Evolutionary conservation across 1,284 basidiomycete species (phyloP).

Genomic region (Cryptococcus maquisensis): DNA sequence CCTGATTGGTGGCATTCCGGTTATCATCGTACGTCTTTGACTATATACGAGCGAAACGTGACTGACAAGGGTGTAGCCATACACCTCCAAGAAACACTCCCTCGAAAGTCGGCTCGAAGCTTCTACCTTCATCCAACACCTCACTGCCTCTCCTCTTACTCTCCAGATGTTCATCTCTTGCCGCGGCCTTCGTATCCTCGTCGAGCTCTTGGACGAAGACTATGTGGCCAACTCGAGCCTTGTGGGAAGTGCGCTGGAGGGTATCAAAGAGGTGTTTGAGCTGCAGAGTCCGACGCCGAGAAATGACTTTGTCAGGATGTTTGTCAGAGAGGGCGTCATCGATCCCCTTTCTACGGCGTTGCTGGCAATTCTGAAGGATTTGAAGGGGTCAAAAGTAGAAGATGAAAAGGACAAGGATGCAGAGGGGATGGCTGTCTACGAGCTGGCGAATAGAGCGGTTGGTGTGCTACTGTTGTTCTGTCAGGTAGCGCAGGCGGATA

Average conservation of each 20-base stretch:
- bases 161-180: conserved; percentile 98
- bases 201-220: conserved; percentile 93
- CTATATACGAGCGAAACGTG: conserved; percentile 28
- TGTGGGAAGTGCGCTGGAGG: conserved; percentile 90
- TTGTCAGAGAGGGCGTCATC: conserved; percentile 88
- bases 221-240: conserved; percentile 83
- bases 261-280: conserved; percentile 91
- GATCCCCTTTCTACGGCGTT: conserved; percentile 88
- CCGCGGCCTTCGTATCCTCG: conserved; percentile 86
- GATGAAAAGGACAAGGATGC: conserved; percentile 1
- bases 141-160: conserved; percentile 87
- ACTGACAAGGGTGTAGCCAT: conserved; percentile 50
- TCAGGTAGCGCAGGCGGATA: conserved; percentile 90
- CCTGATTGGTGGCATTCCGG: conserved; percentile 85
- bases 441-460: conserved; percentile 61
- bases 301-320: conserved; percentile 98
- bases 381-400: conserved; percentile 52
- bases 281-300: conserved; percentile 87
- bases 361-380: conserved; percentile 74
- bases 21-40: conserved; percentile 67
- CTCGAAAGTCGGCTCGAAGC: conserved; percentile 92
- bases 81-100: conserved; percentile 90
- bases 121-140: conserved; percentile 85
- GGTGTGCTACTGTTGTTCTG: conserved; percentile 88
- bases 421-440: not conserved